phyloP scores from a whole-genome alignment of 2,329 filamentous ascomycete genomes.

The Cladosporium oxysporum region DNA sequence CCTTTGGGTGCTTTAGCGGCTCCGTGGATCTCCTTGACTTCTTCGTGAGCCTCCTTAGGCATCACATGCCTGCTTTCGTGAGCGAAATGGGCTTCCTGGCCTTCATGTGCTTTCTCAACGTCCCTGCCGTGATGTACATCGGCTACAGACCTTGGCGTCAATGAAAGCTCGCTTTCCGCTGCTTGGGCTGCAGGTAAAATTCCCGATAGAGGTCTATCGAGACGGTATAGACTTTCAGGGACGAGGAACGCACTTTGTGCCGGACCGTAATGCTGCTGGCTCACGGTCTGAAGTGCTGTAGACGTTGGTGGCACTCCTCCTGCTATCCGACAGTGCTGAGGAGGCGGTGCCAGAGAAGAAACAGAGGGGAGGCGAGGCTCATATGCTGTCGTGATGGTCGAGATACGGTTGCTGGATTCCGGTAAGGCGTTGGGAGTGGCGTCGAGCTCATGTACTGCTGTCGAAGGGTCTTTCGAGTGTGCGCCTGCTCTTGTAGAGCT shows the following conservation, averaged over 20 bases:
- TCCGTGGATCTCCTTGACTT: background rate
- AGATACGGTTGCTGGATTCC: background rate
- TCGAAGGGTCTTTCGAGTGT: background rate
- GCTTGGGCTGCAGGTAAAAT: background rate
- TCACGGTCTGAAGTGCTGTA: background rate
- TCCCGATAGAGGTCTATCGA: background rate
- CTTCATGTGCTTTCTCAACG: background rate
- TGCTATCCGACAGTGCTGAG: background rate
- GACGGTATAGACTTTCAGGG: background rate
- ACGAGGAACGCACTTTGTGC: background rate
- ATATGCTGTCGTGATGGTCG: background rate
- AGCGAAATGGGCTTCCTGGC: background rate
- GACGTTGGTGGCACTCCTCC: background rate
- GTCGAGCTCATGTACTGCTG: background rate
- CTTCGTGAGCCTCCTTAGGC: background rate
- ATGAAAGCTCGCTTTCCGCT: too few species aligned
- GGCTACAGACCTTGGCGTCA: background rate
- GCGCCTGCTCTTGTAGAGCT: background rate
- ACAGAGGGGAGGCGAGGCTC: background rate
- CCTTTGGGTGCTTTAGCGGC: background rate
- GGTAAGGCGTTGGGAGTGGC: background rate
- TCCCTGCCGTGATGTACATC: background rate
- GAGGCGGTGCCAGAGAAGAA: background rate
- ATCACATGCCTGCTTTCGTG: background rate
- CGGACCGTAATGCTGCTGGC: background rate